Evolutionary conservation across 768 basidiomycete genomes (phyloP).

Genomic region (Suillus decipiens): DNA sequence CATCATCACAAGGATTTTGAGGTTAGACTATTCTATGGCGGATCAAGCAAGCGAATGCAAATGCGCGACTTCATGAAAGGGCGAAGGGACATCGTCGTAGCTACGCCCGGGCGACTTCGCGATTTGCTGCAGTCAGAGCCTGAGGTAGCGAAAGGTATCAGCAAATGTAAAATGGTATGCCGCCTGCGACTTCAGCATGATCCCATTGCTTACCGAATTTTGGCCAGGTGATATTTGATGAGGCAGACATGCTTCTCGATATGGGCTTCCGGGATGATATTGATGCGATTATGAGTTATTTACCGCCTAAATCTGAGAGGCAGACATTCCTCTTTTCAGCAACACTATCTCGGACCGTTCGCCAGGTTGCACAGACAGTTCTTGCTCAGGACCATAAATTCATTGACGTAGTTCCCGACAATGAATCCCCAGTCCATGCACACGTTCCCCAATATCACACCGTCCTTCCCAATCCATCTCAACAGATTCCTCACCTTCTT

Average conservation of each 20-base stretch:
- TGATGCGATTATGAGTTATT: constrained; percentile 60
- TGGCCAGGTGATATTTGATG: constrained; percentile 81
- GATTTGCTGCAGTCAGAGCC: constrained; percentile 68
- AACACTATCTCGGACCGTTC: constrained; percentile 73
- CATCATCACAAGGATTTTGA: constrained; percentile 62
- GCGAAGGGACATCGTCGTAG: constrained; percentile 80
- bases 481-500: constrained; percentile 79
- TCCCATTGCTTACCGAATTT: constrained; percentile 10
- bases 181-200: constrained; percentile 1
- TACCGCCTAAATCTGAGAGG: constrained; percentile 66
- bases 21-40: constrained; percentile 79
- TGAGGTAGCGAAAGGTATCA: constrained; percentile 53
- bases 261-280: constrained; percentile 93
- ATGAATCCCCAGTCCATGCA: constrained; percentile 57
- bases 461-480: constrained; percentile 57
- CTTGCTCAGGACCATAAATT: constrained; percentile 64
- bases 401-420: constrained; percentile 70
- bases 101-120: constrained; percentile 85
- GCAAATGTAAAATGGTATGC: constrained; percentile 60
- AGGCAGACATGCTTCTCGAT: constrained; percentile 88
- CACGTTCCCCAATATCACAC: constrained; percentile 86
- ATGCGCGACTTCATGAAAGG: constrained; percentile 64
- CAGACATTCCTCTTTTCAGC: constrained; percentile 94
- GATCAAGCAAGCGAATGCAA: constrained; percentile 65
- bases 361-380: constrained; percentile 62